phyloP scores from a whole-genome alignment of 2,329 filamentous ascomycete species.

The Cladosporium sphaerospermum region DNA sequence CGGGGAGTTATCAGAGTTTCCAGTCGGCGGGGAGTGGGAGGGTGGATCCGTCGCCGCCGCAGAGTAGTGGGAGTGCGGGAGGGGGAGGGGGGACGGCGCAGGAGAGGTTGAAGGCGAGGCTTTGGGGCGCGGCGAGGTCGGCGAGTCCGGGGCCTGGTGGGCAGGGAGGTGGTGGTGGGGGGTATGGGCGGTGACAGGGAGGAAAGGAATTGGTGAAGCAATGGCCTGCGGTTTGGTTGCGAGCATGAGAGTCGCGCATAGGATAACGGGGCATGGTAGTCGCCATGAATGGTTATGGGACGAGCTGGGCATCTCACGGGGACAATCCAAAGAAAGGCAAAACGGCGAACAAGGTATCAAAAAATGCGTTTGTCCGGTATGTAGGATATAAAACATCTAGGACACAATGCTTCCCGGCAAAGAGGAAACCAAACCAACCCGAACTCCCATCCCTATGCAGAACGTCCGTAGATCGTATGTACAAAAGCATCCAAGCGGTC shows the following conservation, averaged over 20 bases:
- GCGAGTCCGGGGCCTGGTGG: conserved; percentile 8
- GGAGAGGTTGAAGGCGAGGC: conserved; percentile 71
- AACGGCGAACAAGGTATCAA: not conserved
- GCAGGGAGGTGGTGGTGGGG: not conserved
- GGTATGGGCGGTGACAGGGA: conserved; percentile 14
- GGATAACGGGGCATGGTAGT: not conserved
- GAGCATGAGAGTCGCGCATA: not conserved
- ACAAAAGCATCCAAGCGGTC: not conserved
- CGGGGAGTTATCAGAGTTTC: conserved; percentile 65
- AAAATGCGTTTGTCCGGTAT: not conserved
- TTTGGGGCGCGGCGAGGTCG: conserved; percentile 48
- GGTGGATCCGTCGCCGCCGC: conserved; percentile 25
- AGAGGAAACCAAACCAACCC: too few species aligned
- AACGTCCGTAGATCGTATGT: not conserved
- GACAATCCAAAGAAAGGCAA: not conserved
- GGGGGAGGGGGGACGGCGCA: conserved; percentile 58
- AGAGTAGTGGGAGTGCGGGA: conserved; percentile 34
- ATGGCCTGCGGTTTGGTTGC: not conserved
- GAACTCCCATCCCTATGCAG: not conserved
- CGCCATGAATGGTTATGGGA: too few species aligned
- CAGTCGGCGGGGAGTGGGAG: conserved; percentile 31
- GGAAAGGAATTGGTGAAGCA: conserved; percentile 7
- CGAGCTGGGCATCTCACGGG: too few species aligned
- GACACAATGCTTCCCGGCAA: not conserved
- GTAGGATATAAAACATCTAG: too few species aligned